These are phyloP conservation scores for Excoecaria agallocha DNA, from an alignment of 345 rosid genomes.

Conservation along the genomic window DNA sequence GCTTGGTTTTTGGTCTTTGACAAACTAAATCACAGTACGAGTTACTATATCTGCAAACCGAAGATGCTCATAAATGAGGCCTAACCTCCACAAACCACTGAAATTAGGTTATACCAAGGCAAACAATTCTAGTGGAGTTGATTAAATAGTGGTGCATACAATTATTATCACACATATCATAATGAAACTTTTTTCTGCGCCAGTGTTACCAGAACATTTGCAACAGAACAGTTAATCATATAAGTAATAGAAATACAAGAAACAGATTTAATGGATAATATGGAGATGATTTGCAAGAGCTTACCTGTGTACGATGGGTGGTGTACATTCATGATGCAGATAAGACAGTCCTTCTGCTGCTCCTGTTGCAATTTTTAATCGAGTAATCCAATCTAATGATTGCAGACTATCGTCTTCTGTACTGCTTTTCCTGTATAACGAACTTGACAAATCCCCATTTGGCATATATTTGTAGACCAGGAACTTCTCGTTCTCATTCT, in stretches of 20 bases:
- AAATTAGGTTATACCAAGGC: background rate
- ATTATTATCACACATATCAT: background rate
- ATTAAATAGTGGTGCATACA: background rate
- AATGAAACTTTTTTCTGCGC: background rate
- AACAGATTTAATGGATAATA: background rate
- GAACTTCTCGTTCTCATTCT: constrained; percentile 73
- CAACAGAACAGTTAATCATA: background rate
- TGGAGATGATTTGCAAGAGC: background rate
- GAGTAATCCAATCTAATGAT: constrained; percentile 97
- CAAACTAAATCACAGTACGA: background rate
- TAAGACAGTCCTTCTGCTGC: constrained; percentile 85
- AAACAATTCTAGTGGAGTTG: background rate
- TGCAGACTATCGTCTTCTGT: constrained; percentile 67
- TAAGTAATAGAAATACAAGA: background rate
- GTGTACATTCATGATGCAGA: constrained; percentile 89
- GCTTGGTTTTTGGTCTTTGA: background rate
- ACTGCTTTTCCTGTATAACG: constrained; percentile 62
- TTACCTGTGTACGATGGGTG: constrained; percentile 92
- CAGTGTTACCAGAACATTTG: background rate
- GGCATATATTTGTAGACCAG: constrained; percentile 87
- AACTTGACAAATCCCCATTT: constrained; percentile 73
- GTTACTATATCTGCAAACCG: background rate
- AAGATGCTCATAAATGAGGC: background rate
- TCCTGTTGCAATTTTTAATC: constrained; percentile 92
- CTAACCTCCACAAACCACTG: background rate